A percentile compares a stretch with the other conserved stretches of the same genome.
Conservation (phyloP, 1,284 basidiomycete genomes). For the Leccinum solheimii region DNA sequence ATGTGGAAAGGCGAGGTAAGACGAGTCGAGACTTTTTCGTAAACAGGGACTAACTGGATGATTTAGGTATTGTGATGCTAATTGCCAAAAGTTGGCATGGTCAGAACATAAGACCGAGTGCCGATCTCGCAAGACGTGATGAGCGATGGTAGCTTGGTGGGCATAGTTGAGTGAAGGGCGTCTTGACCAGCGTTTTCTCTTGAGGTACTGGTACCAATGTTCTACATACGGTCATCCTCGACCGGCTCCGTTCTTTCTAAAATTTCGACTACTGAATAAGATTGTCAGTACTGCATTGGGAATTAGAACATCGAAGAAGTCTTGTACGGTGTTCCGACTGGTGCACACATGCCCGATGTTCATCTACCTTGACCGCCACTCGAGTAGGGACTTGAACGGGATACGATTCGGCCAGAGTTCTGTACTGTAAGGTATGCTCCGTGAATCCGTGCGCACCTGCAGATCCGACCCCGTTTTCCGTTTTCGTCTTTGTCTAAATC, state of each 20-base stretch:
- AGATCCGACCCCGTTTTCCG: too few relatives aligned
- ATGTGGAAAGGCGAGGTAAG: constrained; percentile 45
- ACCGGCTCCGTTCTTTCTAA: background rate
- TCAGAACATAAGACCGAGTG: constrained; percentile 44
- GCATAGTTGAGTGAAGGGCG: background rate
- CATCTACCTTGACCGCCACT: background rate
- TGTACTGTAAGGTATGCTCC: background rate
- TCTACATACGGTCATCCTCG: too few relatives aligned
- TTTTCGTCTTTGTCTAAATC: too few relatives aligned
- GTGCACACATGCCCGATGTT: background rate
- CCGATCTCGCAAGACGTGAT: constrained; percentile 16
- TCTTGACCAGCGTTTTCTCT: background rate
- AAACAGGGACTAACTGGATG: background rate
- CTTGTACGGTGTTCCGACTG: background rate
- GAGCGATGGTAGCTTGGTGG: background rate
- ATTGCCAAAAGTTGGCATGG: constrained; percentile 55
- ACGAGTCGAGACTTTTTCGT: too few relatives aligned
- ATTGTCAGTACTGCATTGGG: background rate
- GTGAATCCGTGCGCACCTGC: too few relatives aligned
- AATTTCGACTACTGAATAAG: background rate
- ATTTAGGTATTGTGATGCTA: constrained; percentile 49
- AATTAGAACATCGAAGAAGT: background rate
- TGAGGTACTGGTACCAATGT: background rate
- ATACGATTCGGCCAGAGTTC: too few relatives aligned
- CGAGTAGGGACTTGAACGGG: too few relatives aligned